These are phyloP conservation scores for Dysphania ambrosioides DNA, from an alignment of 148 eudicot species.

Conservation along the genomic window DNA sequence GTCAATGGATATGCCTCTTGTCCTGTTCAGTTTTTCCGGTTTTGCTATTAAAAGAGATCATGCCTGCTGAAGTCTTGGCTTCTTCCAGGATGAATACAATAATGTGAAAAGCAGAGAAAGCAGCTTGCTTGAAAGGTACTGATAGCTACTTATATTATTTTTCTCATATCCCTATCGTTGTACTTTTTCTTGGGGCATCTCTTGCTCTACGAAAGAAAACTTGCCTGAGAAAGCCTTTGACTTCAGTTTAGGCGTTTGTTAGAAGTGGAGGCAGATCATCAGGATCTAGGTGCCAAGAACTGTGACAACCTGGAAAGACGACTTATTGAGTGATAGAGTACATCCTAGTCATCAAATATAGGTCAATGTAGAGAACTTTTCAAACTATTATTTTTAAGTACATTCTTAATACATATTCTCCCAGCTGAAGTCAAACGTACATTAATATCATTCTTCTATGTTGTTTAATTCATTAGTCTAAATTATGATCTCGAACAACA, in stretches of 20 bases:
- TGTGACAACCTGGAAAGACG: background rate
- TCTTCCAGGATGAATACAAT: slow-evolving; percentile 91
- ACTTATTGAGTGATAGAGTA: background rate
- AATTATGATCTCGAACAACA: background rate
- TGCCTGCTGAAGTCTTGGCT: slow-evolving; percentile 65
- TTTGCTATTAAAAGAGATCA: slow-evolving; percentile 26
- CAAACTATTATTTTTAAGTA: background rate
- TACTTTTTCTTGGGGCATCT: too few relatives aligned
- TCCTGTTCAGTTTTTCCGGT: too few relatives aligned
- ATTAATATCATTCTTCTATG: background rate
- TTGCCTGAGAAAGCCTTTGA: background rate
- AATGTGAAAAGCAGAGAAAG: slow-evolving; percentile 80
- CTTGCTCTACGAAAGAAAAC: background rate
- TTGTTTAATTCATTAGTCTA: background rate
- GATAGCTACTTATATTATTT: background rate
- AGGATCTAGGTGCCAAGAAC: background rate
- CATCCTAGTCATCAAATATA: background rate
- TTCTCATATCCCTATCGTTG: too few relatives aligned
- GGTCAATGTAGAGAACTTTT: background rate
- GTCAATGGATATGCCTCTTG: slow-evolving; percentile 1
- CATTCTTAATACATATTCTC: background rate
- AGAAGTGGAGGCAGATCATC: background rate
- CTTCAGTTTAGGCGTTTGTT: background rate
- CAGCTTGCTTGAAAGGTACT: slow-evolving; percentile 69
- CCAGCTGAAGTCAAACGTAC: background rate